Conservation (phyloP, 192 early-diverging fungal species). For the Coemansia sp. region DNA sequence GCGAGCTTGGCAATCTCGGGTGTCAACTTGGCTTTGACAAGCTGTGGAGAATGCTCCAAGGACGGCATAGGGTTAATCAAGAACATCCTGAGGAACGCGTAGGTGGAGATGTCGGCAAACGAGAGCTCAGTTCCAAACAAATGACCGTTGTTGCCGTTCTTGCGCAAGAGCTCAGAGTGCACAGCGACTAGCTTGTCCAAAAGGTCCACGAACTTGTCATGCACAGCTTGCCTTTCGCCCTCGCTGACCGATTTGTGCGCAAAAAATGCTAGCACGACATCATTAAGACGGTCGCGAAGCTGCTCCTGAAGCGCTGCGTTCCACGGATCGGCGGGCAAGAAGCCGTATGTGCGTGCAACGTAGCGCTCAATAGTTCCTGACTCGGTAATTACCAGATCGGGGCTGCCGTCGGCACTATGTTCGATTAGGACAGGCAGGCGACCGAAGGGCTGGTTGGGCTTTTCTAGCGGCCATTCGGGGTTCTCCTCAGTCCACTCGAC, state of each 20-base stretch:
- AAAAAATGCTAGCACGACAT: not conserved
- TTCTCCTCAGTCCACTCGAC: constrained; percentile 38
- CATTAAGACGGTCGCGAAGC: constrained; percentile 16
- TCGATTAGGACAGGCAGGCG: constrained; percentile 35
- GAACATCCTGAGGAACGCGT: constrained; percentile 19
- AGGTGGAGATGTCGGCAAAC: constrained; percentile 41
- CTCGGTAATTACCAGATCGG: constrained; percentile 41
- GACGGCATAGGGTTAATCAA: not conserved
- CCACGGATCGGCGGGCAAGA: constrained; percentile 26
- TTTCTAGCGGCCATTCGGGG: constrained; percentile 34
- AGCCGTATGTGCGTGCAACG: constrained; percentile 51
- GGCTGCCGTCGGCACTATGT: constrained; percentile 14
- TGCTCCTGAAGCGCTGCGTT: constrained; percentile 33
- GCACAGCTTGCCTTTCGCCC: not conserved
- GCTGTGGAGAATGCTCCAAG: not conserved
- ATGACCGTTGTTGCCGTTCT: constrained; percentile 58
- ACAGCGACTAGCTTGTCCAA: constrained; percentile 26
- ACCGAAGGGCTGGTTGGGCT: constrained; percentile 35
- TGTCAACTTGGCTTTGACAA: constrained; percentile 15
- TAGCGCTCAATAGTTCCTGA: constrained; percentile 56
- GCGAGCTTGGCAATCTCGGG: constrained; percentile 42
- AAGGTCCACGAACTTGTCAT: constrained; percentile 15
- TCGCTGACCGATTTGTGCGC: not conserved
- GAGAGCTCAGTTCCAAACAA: constrained; percentile 46
- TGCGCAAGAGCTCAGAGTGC: constrained; percentile 35